These are phyloP conservation scores for Puya raimondii DNA, from an alignment of 176 grass and related monocot species.

Conservation along the genomic window DNA sequence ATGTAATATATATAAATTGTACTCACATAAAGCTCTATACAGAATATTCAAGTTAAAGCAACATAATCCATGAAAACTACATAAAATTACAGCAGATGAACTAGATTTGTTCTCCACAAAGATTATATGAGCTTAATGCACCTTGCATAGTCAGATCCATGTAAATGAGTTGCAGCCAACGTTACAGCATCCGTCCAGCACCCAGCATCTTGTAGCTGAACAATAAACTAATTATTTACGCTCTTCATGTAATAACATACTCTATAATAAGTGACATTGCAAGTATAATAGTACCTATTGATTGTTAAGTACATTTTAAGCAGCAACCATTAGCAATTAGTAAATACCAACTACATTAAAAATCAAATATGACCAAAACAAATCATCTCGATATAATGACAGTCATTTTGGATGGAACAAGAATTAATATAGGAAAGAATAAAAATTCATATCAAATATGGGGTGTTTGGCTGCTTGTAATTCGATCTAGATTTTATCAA, in stretches of 20 bases:
- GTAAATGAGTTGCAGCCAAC: slow-evolving; percentile 92
- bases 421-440: too few species aligned
- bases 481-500: too few species aligned
- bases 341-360: not conserved
- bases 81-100: not conserved
- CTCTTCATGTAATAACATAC: not conserved
- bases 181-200: slow-evolving; percentile 95
- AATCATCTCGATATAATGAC: too few species aligned
- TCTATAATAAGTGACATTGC: not conserved
- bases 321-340: not conserved
- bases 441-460: too few species aligned
- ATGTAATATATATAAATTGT: too few species aligned
- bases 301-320: not conserved
- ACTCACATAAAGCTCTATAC: not conserved
- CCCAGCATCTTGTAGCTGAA: slow-evolving; percentile 98
- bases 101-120: not conserved
- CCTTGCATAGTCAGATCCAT: slow-evolving; percentile 96
- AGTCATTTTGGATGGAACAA: too few species aligned
- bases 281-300: not conserved
- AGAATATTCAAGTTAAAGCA: not conserved
- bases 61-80: not conserved
- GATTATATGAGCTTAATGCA: slow-evolving; percentile 19
- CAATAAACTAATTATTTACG: slow-evolving; percentile 7
- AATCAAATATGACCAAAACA: not conserved
- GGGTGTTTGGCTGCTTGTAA: too few species aligned